A percentile compares a stretch with the other conserved stretches of the same genome.
Conservation (phyloP, 2,329 filamentous ascomycete species). For the Arachnomyces sp. region DNA sequence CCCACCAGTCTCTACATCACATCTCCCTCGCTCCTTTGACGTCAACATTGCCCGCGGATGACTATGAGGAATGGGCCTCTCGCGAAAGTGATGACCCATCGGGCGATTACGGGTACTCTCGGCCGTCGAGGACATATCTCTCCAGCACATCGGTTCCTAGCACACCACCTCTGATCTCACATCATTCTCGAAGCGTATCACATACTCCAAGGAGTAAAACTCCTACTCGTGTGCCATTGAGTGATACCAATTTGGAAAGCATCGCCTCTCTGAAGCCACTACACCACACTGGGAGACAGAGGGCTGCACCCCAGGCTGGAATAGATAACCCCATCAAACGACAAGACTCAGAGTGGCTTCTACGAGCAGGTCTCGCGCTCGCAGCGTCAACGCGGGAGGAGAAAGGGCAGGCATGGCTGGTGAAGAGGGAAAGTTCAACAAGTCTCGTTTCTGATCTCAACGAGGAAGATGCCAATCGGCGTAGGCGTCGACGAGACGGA, state of each 20-base stretch:
- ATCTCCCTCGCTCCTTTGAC: conserved; percentile 55
- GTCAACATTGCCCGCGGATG: conserved; percentile 44
- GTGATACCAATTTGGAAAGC: conserved; percentile 28
- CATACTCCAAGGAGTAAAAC: conserved; percentile 25
- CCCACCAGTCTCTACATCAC: conserved; percentile 51
- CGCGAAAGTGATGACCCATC: conserved; percentile 14
- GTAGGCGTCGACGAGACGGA: conserved; percentile 17
- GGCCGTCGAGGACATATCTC: conserved; percentile 26
- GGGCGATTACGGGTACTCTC: conserved; percentile 25
- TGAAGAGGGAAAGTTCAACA: conserved; percentile 48
- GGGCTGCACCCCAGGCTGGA: conserved; percentile 4
- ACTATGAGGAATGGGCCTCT: conserved; percentile 27
- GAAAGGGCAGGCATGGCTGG: conserved; percentile 56
- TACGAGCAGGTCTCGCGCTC: conserved; percentile 49
- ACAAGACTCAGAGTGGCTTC: conserved; percentile 49
- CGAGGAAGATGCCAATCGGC: conserved; percentile 22
- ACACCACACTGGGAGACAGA: conserved; percentile 13
- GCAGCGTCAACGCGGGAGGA: conserved; percentile 50
- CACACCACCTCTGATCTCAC: conserved; percentile 35
- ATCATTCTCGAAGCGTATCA: conserved; percentile 34
- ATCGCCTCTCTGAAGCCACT: conserved; percentile 20
- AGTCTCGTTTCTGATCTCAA: conserved; percentile 39
- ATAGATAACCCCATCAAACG: conserved; percentile 9
- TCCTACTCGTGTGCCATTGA: conserved; percentile 25
- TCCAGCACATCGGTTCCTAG: conserved; percentile 34